phyloP scores from a whole-genome alignment of 768 basidiomycete genomes.

The Lyophyllum shimeji region DNA sequence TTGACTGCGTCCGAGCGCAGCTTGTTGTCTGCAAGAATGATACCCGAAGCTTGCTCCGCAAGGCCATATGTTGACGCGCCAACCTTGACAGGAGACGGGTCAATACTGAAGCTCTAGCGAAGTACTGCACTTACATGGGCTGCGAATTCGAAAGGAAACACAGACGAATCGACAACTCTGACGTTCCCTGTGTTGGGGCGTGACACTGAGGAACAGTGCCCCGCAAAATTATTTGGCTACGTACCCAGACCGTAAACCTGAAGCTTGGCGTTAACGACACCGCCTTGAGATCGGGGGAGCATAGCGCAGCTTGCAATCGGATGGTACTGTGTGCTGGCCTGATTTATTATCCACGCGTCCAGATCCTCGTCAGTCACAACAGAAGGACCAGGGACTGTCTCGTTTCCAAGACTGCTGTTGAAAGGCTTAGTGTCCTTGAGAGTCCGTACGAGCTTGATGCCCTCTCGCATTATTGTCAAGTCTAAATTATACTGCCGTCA shows the following conservation, averaged over 20 bases:
- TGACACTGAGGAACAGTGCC: neutral
- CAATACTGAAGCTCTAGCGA: neutral
- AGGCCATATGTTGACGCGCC: conserved; percentile 22
- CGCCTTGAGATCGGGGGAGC: conserved; percentile 50
- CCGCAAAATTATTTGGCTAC: conserved; percentile 2
- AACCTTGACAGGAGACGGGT: conserved; percentile 9
- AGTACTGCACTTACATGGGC: conserved; percentile 18
- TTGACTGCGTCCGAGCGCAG: neutral
- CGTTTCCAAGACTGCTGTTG: conserved; percentile 37
- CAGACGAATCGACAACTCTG: conserved; percentile 28
- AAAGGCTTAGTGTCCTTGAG: conserved; percentile 54
- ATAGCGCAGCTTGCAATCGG: conserved; percentile 57
- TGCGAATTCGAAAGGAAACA: conserved; percentile 23
- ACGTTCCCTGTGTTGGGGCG: conserved; percentile 37
- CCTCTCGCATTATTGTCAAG: conserved; percentile 50
- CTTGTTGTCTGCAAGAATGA: conserved; percentile 27
- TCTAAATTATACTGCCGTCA: conserved; percentile 28
- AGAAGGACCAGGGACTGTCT: conserved; percentile 45
- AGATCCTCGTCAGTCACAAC: conserved; percentile 57
- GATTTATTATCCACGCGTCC: conserved; percentile 46
- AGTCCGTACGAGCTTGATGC: conserved; percentile 57
- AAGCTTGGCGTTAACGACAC: conserved; percentile 57
- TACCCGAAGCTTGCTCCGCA: conserved; percentile 39
- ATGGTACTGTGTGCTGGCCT: conserved; percentile 58
- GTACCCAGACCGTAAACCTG: conserved; percentile 49